phyloP scores from a whole-genome alignment of 2,329 filamentous ascomycete genomes.

The Fusarium tjaetaba region DNA sequence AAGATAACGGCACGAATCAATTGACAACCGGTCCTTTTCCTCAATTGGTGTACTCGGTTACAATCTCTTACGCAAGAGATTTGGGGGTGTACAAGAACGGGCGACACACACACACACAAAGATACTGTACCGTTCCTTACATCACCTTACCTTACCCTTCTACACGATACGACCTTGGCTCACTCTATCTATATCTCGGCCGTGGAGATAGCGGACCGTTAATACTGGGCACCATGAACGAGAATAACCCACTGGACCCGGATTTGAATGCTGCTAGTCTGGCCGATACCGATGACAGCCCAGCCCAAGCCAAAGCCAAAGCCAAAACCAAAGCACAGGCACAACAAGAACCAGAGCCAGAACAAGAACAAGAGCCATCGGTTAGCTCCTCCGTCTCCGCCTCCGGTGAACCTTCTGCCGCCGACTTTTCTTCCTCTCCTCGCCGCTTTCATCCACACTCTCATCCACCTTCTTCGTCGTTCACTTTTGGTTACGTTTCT shows the following conservation, averaged over 20 bases:
- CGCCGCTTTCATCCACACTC: constrained; percentile 29
- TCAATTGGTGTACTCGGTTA: not conserved
- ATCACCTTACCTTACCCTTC: not conserved
- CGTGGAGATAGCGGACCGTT: constrained; percentile 25
- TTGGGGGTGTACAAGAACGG: constrained; percentile 18
- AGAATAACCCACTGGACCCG: constrained; percentile 38
- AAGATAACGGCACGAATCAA: constrained; percentile 12
- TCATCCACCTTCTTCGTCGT: constrained; percentile 24
- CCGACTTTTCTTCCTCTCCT: constrained; percentile 42
- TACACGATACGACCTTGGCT: constrained; percentile 16
- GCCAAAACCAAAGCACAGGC: constrained; percentile 17
- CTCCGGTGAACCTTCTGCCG: constrained; percentile 40
- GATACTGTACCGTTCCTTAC: not conserved
- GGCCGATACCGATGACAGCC: constrained; percentile 35
- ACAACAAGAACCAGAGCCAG: not conserved
- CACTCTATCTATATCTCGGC: constrained; percentile 21
- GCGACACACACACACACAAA: constrained; percentile 5
- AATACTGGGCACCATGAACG: constrained; percentile 30
- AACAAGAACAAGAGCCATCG: constrained; percentile 4
- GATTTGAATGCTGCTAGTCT: constrained; percentile 40
- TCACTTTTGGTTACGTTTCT: constrained; percentile 26
- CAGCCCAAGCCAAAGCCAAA: constrained; percentile 7
- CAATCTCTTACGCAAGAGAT: not conserved
- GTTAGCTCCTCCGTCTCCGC: constrained; percentile 43
- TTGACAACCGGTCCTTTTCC: constrained; percentile 2